Conservation (phyloP, 805 yeast species). For the Ogataea salicorniae region DNA sequence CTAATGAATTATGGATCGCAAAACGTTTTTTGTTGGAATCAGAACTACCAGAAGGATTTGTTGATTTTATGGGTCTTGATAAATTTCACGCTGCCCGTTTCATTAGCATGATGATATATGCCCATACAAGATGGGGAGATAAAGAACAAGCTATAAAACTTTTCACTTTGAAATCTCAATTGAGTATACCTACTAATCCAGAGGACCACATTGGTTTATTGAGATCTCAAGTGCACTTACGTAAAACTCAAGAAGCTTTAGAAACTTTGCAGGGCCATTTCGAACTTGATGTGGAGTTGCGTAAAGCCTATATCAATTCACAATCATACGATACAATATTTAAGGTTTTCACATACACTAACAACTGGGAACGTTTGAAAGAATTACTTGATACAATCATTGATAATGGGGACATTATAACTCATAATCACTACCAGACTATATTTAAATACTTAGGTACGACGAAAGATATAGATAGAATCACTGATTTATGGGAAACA, state of each 20-base stretch:
- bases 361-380: conserved; percentile 49
- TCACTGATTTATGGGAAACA: conserved; percentile 37
- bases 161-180: conserved; percentile 8
- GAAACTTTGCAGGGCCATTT: conserved; percentile 3
- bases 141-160: conserved; percentile 9
- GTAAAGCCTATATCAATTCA: conserved; percentile 1
- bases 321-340: conserved; percentile 16
- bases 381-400: conserved; percentile 51
- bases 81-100: conserved; percentile 4
- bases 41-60: conserved; percentile 8
- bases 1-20: conserved; percentile 4
- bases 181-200: conserved; percentile 3
- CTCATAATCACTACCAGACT: conserved; percentile 46
- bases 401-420: conserved; percentile 50
- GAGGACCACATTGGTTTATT: conserved; percentile 20
- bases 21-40: neutral
- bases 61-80: conserved; percentile 3
- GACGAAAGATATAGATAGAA: conserved; percentile 41
- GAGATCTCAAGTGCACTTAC: conserved; percentile 8
- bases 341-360: conserved; percentile 15
- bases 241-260: conserved; percentile 12
- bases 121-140: conserved; percentile 21
- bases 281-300: conserved; percentile 5
- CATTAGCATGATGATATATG: conserved; percentile 17
- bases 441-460: conserved; percentile 60